Percentiles rank a stretch among this genome's conserved stretches.
Conservation (phyloP, 2,329 filamentous ascomycete species). For the Calonectria pseudoreteaudii region DNA sequence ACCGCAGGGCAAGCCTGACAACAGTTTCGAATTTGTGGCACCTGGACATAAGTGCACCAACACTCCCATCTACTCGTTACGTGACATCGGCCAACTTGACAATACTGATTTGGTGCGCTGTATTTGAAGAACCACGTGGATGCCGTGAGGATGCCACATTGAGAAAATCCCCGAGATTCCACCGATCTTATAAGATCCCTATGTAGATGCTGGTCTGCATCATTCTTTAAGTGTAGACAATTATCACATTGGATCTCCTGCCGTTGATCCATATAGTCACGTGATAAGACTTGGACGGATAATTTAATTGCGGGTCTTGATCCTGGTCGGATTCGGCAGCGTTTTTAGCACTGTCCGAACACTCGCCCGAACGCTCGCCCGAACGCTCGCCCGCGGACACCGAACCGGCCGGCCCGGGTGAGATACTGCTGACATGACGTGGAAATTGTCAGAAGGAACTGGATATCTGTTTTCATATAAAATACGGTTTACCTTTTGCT, state of each 20-base stretch:
- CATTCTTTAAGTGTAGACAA: not conserved
- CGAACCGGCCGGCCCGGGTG: slow-evolving; percentile 9
- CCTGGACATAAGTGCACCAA: not conserved
- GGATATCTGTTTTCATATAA: not conserved
- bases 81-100: not conserved
- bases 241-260: not conserved
- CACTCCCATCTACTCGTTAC: not conserved
- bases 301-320: not conserved
- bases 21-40: not conserved
- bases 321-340: not conserved
- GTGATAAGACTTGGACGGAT: not conserved
- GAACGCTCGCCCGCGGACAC: slow-evolving; percentile 13
- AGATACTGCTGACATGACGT: not conserved
- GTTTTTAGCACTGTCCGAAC: not conserved
- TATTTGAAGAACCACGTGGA: not conserved
- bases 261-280: not conserved
- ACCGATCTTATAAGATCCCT: not conserved
- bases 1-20: not conserved
- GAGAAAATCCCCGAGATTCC: not conserved
- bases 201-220: not conserved
- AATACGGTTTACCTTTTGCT: not conserved
- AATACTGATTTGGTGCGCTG: not conserved
- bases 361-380: not conserved
- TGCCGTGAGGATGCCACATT: not conserved
- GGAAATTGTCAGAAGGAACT: not conserved